Percentiles rank a stretch among this genome's conserved stretches.
These are phyloP conservation scores for Silybum marianum DNA, from an alignment of 129 eudicot species.

Conservation along the genomic window DNA sequence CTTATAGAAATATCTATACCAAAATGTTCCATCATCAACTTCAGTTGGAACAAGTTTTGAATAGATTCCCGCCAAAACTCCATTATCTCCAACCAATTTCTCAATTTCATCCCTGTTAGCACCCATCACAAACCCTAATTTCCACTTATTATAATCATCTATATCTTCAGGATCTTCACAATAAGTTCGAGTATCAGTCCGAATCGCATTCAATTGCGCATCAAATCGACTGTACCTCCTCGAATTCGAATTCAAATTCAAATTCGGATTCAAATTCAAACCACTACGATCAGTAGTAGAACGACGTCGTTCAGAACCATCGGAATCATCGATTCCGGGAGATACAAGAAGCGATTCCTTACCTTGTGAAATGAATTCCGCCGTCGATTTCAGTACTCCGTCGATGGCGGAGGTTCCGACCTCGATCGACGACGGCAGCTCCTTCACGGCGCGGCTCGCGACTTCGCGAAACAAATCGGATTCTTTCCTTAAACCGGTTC, in stretches of 20 bases:
- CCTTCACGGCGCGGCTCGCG: slow-evolving; percentile 90
- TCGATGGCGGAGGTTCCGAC: slow-evolving; percentile 76
- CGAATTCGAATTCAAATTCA: slow-evolving; percentile 26
- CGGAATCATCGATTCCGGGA: slow-evolving; percentile 46
- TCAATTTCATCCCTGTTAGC: slow-evolving; percentile 64
- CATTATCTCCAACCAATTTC: slow-evolving; percentile 58
- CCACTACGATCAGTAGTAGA: slow-evolving; percentile 18
- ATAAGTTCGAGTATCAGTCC: slow-evolving; percentile 54
- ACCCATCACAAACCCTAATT: slow-evolving; percentile 62
- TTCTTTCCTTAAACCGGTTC: slow-evolving; percentile 71
- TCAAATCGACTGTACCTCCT: slow-evolving; percentile 68
- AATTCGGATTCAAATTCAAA: slow-evolving; percentile 23
- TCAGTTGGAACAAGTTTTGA: slow-evolving; percentile 51
- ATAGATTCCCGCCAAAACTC: slow-evolving; percentile 54
- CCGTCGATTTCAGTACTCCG: slow-evolving; percentile 59
- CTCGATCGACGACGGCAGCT: slow-evolving; percentile 74
- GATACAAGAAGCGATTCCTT: slow-evolving; percentile 44
- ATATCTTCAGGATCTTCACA: slow-evolving; percentile 75
- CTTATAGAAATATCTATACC: slow-evolving; percentile 81
- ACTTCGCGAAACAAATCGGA: slow-evolving; percentile 68
- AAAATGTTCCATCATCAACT: slow-evolving; percentile 68
- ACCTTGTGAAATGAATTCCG: slow-evolving; percentile 63
- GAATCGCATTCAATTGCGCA: slow-evolving; percentile 59
- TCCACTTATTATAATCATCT: slow-evolving; percentile 78
- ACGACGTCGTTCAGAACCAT: slow-evolving; percentile 29